Evolutionary conservation across 2,329 filamentous ascomycete species (phyloP).

Genomic region (Blumeriella jaapii): DNA sequence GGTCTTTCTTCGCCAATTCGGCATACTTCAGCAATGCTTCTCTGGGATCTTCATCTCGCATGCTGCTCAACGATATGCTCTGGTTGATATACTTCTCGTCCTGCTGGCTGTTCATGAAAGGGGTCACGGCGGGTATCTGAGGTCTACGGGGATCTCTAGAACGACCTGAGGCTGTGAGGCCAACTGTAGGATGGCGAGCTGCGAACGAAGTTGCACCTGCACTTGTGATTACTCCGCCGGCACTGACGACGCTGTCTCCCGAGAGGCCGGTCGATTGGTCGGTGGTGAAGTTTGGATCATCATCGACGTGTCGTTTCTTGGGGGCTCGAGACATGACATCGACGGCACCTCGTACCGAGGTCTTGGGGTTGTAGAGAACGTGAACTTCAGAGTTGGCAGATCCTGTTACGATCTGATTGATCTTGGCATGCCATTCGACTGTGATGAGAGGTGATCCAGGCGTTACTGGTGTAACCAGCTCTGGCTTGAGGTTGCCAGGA

Average conservation of each 20-base stretch:
- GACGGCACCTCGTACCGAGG: conserved; percentile 70
- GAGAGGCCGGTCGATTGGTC: conserved; percentile 73
- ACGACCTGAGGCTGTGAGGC: conserved; percentile 66
- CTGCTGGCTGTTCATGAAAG: conserved; percentile 81
- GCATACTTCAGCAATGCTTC: conserved; percentile 93
- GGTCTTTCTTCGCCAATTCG: conserved; percentile 83
- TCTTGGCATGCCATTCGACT: conserved; percentile 82
- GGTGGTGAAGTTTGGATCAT: conserved; percentile 78
- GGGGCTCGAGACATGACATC: conserved; percentile 87
- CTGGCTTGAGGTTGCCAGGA: conserved; percentile 75
- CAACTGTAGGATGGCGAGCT: conserved; percentile 55
- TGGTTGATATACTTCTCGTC: conserved; percentile 83
- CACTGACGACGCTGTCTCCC: conserved; percentile 67
- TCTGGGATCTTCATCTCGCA: conserved; percentile 92
- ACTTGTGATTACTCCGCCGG: conserved; percentile 49
- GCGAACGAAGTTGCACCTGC: conserved; percentile 35
- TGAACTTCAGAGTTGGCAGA: conserved; percentile 86
- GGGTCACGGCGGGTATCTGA: conserved; percentile 73
- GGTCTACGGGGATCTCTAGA: conserved; percentile 72
- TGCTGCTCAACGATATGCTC: conserved; percentile 78
- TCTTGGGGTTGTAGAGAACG: conserved; percentile 80
- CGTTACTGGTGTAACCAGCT: conserved; percentile 82
- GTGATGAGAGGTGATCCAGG: conserved; percentile 71
- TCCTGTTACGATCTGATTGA: conserved; percentile 93
- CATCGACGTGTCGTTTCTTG: conserved; percentile 90